Conservation (phyloP, 192 early-diverging fungal species). For the Coemansia sp. region DNA sequence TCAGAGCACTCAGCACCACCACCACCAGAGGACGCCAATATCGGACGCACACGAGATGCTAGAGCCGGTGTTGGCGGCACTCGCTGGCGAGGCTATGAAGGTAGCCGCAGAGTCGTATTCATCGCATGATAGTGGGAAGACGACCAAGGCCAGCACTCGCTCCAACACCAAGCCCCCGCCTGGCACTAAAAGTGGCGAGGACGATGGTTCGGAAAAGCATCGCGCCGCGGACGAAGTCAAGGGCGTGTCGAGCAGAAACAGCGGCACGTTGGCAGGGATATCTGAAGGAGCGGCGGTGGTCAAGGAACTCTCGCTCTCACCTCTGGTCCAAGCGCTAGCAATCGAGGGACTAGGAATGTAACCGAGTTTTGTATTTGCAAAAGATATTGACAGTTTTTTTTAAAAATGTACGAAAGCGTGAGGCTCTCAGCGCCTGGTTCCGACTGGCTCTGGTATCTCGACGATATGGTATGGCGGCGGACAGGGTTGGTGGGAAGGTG, state of each 20-base stretch:
- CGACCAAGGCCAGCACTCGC: not conserved
- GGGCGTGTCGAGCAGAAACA: not conserved
- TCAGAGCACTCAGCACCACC: not conserved
- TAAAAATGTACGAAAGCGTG: not conserved
- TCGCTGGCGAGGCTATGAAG: conserved; percentile 19
- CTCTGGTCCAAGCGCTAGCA: conserved; percentile 40
- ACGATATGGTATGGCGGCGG: conserved; percentile 48
- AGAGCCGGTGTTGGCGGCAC: conserved; percentile 26
- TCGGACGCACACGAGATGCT: conserved; percentile 23
- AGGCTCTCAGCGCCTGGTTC: not conserved
- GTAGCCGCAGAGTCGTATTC: not conserved
- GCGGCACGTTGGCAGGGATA: not conserved
- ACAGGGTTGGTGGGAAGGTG: conserved; percentile 10
- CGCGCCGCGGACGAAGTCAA: conserved; percentile 2
- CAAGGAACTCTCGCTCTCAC: conserved; percentile 44
- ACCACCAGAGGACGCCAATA: not conserved
- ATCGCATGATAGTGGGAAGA: not conserved
- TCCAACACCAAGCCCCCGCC: not conserved
- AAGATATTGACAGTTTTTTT: not conserved
- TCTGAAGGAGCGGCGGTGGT: conserved; percentile 2
- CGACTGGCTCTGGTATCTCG: conserved; percentile 4
- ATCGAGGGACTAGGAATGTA: conserved; percentile 55
- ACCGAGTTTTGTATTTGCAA: not conserved
- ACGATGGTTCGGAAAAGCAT: not conserved
- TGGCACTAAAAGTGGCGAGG: not conserved